Evolutionary conservation across 148 eudicot genomes (phyloP), one percentile per base, ranked within the genome.

Genomic region (Rhododendron mucronatum): DNA sequence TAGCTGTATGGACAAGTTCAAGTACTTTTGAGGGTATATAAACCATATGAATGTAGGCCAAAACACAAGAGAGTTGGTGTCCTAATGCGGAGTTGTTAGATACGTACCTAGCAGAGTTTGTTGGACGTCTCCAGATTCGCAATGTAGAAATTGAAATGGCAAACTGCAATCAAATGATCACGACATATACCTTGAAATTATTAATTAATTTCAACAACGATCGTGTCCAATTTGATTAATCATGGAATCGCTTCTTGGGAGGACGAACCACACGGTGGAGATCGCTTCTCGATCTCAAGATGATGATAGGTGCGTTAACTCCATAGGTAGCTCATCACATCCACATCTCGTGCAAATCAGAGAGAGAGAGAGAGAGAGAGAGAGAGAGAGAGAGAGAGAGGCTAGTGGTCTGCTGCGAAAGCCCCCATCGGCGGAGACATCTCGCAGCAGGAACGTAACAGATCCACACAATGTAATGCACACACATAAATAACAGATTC

Each of bases 391-490:
- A 80, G 33, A 51, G 45, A 55, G 71, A 18, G 45, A 21, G 33
- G 1, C 47, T 53, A 28, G 67, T 35, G 8, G 44, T 81, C 47
- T 35, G 83, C 83, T 55, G 83, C 69, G 83, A 55, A 55, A 55
- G 69, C 83, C 61, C 47, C 67, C 5, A 81, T 8, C 67, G 35
- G 37, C 21, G 47, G 83, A 81, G 69, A 35, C 63, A 18, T 53
- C 28, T 55, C 69, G 83, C 83, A 55, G 69, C 83, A 81, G 83
- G 35, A 81, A 55, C 44, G 14, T 53, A 53, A 78, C 26, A 53
- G 83, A 53, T 81, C 83, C 45, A 81, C 67, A 35, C 67, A 55
- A 55, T 81, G 65, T 39, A 16, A 33, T 71, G 76, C 76, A 33
- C 76, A 71, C 39, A 26, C 6, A 21, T 63, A 63, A 69, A 30